These are phyloP conservation scores for Claviceps africana DNA, from an alignment of 2,329 filamentous ascomycete species.

Conservation along the genomic window DNA sequence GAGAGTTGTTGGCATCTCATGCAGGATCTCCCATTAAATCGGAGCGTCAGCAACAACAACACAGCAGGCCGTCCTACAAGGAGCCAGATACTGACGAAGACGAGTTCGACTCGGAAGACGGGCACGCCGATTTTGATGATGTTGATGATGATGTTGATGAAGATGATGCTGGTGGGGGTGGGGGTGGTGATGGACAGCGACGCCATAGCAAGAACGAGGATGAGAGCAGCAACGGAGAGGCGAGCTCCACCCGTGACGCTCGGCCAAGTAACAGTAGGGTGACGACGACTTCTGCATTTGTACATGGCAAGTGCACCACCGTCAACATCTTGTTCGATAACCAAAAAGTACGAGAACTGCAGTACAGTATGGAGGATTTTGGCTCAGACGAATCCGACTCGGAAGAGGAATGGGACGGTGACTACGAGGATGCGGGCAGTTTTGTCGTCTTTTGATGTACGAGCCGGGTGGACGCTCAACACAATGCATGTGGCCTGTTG, in stretches of 20 bases:
- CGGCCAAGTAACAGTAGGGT: not conserved
- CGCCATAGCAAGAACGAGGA: slow-evolving; percentile 1
- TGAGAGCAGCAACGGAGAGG: slow-evolving; percentile 5
- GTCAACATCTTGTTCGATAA: slow-evolving; percentile 66
- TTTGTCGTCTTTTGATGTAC: slow-evolving; percentile 15
- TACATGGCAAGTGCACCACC: slow-evolving; percentile 57
- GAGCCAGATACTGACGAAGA: slow-evolving; percentile 33
- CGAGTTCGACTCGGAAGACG: slow-evolving; percentile 20
- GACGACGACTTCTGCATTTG: slow-evolving; percentile 16
- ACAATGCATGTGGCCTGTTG: not conserved
- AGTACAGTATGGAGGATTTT: slow-evolving; percentile 60
- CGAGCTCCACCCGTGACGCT: not conserved
- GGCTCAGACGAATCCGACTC: slow-evolving; percentile 41
- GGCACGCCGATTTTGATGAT: slow-evolving; percentile 1
- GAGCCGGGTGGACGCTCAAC: not conserved
- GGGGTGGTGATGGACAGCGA: not conserved
- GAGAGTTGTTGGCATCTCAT: slow-evolving; percentile 12
- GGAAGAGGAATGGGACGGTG: slow-evolving; percentile 45
- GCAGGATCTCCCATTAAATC: slow-evolving; percentile 7
- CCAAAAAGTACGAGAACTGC: slow-evolving; percentile 53
- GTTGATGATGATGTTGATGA: not conserved
- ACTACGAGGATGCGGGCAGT: slow-evolving; percentile 34
- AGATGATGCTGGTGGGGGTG: too few species aligned
- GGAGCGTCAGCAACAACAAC: slow-evolving; percentile 7
- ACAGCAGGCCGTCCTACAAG: slow-evolving; percentile 22